Evolutionary conservation across 805 yeast genomes (phyloP).

Genomic region (Lipomyces orientalis): DNA sequence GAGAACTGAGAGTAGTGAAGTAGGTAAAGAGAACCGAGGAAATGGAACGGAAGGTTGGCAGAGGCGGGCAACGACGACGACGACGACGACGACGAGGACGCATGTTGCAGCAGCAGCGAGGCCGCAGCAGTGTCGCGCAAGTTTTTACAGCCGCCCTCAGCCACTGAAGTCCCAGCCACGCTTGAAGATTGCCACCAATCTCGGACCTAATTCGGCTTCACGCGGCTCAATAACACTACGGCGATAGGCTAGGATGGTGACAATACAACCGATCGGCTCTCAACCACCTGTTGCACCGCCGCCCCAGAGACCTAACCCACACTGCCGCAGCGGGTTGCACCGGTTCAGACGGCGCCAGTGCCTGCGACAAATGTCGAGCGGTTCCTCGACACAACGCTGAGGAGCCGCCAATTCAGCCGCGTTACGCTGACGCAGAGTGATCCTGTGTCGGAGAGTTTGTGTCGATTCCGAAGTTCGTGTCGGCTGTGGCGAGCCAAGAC

Average conservation of each 20-base stretch:
- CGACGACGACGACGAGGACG: no score
- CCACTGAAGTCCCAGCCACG: background rate
- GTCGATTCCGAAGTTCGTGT: background rate
- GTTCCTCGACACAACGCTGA: no score
- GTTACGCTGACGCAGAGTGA: no score
- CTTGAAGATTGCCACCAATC: background rate
- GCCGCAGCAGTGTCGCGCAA: background rate
- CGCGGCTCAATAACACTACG: no score
- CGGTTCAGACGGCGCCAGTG: no score
- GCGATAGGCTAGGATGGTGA: no score
- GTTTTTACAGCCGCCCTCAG: background rate
- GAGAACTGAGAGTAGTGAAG: background rate
- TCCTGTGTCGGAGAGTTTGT: background rate
- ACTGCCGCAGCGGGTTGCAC: no score
- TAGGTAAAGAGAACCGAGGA: background rate
- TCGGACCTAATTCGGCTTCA: background rate
- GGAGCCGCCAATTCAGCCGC: no score
- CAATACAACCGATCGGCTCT: no score
- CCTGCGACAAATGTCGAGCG: no score
- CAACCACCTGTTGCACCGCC: no score
- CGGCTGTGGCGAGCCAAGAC: background rate
- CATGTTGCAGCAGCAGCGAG: background rate
- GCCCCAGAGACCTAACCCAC: no score
- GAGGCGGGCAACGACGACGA: background rate
- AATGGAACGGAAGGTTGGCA: background rate